Conservation (phyloP, 1,284 basidiomycete species). For the Paramarasmius palmivorus region DNA sequence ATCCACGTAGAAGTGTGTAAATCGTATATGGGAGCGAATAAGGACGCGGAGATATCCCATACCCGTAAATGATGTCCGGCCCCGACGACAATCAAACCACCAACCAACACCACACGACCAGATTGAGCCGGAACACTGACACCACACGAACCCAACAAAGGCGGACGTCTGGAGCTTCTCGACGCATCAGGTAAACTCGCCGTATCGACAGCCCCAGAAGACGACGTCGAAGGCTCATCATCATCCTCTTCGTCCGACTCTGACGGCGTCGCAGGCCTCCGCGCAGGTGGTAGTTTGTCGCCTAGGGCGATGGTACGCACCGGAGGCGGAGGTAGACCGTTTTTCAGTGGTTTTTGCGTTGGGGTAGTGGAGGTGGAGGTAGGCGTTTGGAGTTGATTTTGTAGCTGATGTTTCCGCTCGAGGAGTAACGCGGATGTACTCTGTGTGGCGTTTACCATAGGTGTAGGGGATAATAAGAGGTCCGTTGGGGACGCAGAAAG, state of each 20-base stretch:
- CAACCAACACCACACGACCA: slow-evolving; percentile 60
- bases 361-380: slow-evolving; percentile 15
- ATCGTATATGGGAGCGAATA: slow-evolving; percentile 45
- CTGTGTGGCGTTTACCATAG: neutral
- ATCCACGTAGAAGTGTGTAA: slow-evolving; percentile 36
- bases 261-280: slow-evolving; percentile 39
- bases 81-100: slow-evolving; percentile 62
- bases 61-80: slow-evolving; percentile 65
- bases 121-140: slow-evolving; percentile 55
- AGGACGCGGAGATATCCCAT: slow-evolving; percentile 52
- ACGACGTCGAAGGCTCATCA: slow-evolving; percentile 47
- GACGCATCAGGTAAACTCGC: neutral
- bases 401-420: slow-evolving; percentile 5
- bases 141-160: slow-evolving; percentile 17
- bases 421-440: neutral
- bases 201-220: too few species aligned
- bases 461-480: neutral
- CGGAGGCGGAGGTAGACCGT: slow-evolving; percentile 63
- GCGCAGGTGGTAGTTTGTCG: slow-evolving; percentile 66
- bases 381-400: slow-evolving; percentile 20
- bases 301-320: slow-evolving; percentile 68
- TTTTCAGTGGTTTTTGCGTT: slow-evolving; percentile 39
- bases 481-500: neutral
- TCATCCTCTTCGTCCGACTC: slow-evolving; percentile 63
- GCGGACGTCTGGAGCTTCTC: too few species aligned